Evolutionary conservation across 768 basidiomycete genomes (phyloP).

Genomic region (Lactarius deliciosus): DNA sequence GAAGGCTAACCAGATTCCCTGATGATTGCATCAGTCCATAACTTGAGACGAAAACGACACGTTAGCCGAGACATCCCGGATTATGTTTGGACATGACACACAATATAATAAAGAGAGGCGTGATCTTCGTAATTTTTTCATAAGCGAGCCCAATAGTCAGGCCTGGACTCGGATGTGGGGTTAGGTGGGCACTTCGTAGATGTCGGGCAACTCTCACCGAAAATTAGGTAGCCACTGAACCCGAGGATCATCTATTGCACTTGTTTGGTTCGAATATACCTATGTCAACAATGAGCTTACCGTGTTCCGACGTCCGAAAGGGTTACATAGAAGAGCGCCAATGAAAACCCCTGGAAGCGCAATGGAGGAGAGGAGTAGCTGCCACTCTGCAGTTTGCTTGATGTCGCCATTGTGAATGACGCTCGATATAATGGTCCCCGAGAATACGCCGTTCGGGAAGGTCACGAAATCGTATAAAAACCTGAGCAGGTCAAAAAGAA

Average conservation of each 20-base stretch:
- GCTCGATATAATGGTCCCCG: slow-evolving; percentile 63
- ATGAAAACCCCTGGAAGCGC: slow-evolving; percentile 55
- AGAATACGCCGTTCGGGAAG: slow-evolving; percentile 73
- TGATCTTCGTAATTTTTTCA: slow-evolving; percentile 58
- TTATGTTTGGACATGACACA: slow-evolving; percentile 36
- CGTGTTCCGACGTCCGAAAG: slow-evolving; percentile 58
- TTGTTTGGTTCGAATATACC: neutral
- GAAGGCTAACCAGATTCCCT: slow-evolving; percentile 55
- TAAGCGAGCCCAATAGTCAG: slow-evolving; percentile 61
- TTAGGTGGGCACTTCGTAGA: slow-evolving; percentile 10
- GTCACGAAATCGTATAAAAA: slow-evolving; percentile 71
- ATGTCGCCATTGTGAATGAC: slow-evolving; percentile 57
- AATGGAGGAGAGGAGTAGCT: slow-evolving; percentile 61
- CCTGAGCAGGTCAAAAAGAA: slow-evolving; percentile 38
- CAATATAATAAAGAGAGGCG: slow-evolving; percentile 69
- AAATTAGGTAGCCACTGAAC: slow-evolving; percentile 65
- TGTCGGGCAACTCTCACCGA: slow-evolving; percentile 42
- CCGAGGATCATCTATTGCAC: slow-evolving; percentile 60
- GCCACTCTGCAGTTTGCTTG: slow-evolving; percentile 65
- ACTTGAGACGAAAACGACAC: slow-evolving; percentile 34
- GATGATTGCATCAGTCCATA: slow-evolving; percentile 73
- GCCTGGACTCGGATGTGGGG: slow-evolving; percentile 36
- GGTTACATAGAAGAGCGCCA: slow-evolving; percentile 47
- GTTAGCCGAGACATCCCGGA: slow-evolving; percentile 6
- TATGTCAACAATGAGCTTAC: slow-evolving; percentile 36